These are phyloP conservation scores for Scutellaria minor DNA, from an alignment of 257 asterid genomes.

Conservation along the genomic window DNA sequence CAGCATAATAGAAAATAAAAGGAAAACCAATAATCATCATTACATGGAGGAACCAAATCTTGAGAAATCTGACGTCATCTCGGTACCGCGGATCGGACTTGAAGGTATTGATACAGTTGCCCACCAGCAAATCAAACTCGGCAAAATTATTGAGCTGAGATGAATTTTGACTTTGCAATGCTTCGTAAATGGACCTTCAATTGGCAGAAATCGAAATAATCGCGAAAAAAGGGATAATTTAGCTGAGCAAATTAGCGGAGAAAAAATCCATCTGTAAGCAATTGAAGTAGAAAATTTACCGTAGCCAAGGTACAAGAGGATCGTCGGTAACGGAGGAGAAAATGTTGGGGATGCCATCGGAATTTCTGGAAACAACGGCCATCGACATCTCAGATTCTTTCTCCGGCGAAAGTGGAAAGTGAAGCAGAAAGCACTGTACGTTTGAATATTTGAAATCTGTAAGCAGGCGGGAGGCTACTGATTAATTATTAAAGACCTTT, in stretches of 20 bases:
- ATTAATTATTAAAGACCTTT: background rate
- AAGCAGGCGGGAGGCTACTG: constrained; percentile 39
- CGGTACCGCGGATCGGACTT: constrained; percentile 68
- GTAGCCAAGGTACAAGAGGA: constrained; percentile 71
- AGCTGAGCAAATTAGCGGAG: constrained; percentile 16
- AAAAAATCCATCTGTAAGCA: background rate
- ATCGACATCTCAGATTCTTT: constrained; percentile 35
- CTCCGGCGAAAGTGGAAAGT: constrained; percentile 30
- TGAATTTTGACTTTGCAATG: constrained; percentile 39
- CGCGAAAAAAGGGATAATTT: constrained; percentile 12
- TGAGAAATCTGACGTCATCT: constrained; percentile 87
- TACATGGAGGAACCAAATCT: constrained; percentile 93
- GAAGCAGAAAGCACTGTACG: too few relatives aligned
- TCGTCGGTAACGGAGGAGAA: constrained; percentile 48
- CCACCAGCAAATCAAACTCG: constrained; percentile 52
- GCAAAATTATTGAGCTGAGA: constrained; percentile 28
- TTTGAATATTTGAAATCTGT: constrained; percentile 37
- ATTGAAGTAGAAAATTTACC: constrained; percentile 37
- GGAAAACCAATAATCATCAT: background rate
- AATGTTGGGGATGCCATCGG: constrained; percentile 34
- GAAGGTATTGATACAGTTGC: constrained; percentile 61
- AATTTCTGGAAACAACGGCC: constrained; percentile 51
- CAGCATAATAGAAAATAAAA: background rate
- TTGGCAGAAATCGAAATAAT: constrained; percentile 20
- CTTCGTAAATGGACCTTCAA: constrained; percentile 60